phyloP scores from a whole-genome alignment of 306 rosid genomes.

The Rubus parviflorus region DNA sequence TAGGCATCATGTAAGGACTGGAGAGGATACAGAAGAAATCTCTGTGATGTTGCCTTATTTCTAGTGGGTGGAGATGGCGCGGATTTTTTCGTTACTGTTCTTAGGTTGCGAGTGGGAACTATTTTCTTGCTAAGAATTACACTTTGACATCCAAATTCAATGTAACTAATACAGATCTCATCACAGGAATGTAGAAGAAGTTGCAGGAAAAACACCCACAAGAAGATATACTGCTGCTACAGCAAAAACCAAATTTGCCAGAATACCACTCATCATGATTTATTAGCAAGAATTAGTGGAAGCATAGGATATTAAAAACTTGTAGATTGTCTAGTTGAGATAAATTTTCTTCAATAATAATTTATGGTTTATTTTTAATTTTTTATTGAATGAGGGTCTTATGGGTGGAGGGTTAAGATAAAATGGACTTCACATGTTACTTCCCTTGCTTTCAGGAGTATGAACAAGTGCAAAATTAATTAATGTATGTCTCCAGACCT shows the following conservation, averaged over 20 bases:
- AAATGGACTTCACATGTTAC: not conserved
- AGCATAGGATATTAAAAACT: not conserved
- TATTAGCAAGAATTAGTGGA: not conserved
- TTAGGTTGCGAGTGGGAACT: constrained; percentile 11
- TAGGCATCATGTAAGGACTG: too few species aligned
- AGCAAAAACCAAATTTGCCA: constrained; percentile 20
- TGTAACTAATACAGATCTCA: not conserved
- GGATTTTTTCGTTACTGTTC: not conserved
- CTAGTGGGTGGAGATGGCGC: not conserved
- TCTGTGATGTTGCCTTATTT: too few species aligned
- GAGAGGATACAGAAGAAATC: too few species aligned
- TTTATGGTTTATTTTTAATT: not conserved
- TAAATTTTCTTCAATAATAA: not conserved
- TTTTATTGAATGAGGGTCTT: not conserved
- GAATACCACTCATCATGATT: constrained; percentile 18
- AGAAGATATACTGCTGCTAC: constrained; percentile 20
- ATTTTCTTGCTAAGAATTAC: not conserved
- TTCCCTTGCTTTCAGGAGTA: not conserved
- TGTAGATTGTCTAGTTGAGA: not conserved
- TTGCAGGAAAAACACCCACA: not conserved
- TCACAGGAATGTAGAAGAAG: constrained; percentile 7
- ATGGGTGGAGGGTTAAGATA: not conserved
- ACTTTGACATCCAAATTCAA: not conserved
- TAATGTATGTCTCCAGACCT: not conserved
- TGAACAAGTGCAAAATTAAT: not conserved